Percentiles rank a stretch among this genome's conserved stretches.
These are phyloP conservation scores for Grigorovia transvaalensis DNA, from an alignment of 805 yeast species.

Conservation along the genomic window DNA sequence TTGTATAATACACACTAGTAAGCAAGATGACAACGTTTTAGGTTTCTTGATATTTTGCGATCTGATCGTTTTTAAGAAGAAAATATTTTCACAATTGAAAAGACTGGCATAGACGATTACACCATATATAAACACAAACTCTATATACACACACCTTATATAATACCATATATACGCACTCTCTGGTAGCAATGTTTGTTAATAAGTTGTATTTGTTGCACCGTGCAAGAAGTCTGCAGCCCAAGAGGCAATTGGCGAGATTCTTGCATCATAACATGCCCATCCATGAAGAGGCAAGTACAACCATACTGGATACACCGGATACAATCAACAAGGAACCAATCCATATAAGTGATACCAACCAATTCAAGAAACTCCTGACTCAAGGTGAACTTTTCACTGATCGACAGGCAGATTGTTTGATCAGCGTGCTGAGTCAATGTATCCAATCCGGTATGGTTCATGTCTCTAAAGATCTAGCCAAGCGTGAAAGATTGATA, in stretches of 20 bases:
- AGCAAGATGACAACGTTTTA: constrained; percentile 48
- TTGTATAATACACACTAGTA: constrained; percentile 38
- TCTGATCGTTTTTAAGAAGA: constrained; percentile 46
- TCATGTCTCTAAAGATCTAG: constrained; percentile 64
- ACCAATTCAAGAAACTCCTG: constrained; percentile 56
- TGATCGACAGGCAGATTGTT: constrained; percentile 66
- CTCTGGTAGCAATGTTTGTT: neutral
- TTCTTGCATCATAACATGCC: neutral
- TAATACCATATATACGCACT: no score
- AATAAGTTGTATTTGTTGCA: neutral
- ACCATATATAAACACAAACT: neutral
- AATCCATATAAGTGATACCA: constrained; percentile 56
- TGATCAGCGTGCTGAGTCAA: constrained; percentile 59
- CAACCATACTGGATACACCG: neutral
- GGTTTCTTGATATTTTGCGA: constrained; percentile 52
- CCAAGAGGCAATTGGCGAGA: neutral
- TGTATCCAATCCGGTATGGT: constrained; percentile 75
- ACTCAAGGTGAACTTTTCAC: constrained; percentile 58
- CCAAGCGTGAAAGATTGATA: constrained; percentile 74
- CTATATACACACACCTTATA: no score
- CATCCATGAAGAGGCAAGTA: neutral
- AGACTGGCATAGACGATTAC: constrained; percentile 9
- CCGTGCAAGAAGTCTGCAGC: neutral
- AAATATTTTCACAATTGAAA: constrained; percentile 56
- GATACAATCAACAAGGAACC: constrained; percentile 13